phyloP scores from a whole-genome alignment of 208 protist species.

The Acanthamoeba lenticulata region DNA sequence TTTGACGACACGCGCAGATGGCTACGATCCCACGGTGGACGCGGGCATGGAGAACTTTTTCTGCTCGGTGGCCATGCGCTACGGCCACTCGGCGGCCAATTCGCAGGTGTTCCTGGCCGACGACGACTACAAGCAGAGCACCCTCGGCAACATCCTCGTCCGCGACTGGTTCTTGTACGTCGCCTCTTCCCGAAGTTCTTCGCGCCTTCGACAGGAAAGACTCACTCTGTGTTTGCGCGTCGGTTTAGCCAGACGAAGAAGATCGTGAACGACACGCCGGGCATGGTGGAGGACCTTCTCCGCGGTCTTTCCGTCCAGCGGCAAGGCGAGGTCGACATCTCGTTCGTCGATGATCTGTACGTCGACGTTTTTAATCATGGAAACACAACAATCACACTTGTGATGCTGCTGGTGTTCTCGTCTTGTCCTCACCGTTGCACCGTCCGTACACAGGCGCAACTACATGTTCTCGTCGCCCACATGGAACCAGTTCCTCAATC shows the following conservation, averaged over 20 bases:
- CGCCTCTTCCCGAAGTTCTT: too few species aligned
- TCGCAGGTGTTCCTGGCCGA: conserved; percentile 41
- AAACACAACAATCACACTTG: too few species aligned
- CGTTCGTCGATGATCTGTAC: conserved; percentile 57
- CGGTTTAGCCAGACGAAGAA: conserved; percentile 33
- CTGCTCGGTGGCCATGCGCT: conserved; percentile 48
- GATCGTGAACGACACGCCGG: neutral
- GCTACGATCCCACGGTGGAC: conserved; percentile 25
- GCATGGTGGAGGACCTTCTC: neutral
- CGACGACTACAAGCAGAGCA: neutral
- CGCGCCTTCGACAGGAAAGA: too few species aligned
- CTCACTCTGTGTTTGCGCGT: too few species aligned
- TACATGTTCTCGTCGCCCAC: conserved; percentile 63
- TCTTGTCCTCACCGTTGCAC: too few species aligned
- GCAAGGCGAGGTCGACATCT: conserved; percentile 6
- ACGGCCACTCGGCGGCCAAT: conserved; percentile 49
- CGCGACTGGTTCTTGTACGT: conserved; percentile 65
- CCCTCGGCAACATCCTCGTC: neutral
- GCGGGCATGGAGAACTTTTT: conserved; percentile 23
- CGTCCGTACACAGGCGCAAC: neutral
- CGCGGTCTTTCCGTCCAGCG: neutral
- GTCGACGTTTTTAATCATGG: too few species aligned
- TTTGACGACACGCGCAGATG: too few species aligned
- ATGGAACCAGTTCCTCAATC: conserved; percentile 25
- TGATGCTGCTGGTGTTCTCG: too few species aligned